Conservation (phyloP, 1,284 basidiomycete genomes). For the Tremellales sp. region DNA sequence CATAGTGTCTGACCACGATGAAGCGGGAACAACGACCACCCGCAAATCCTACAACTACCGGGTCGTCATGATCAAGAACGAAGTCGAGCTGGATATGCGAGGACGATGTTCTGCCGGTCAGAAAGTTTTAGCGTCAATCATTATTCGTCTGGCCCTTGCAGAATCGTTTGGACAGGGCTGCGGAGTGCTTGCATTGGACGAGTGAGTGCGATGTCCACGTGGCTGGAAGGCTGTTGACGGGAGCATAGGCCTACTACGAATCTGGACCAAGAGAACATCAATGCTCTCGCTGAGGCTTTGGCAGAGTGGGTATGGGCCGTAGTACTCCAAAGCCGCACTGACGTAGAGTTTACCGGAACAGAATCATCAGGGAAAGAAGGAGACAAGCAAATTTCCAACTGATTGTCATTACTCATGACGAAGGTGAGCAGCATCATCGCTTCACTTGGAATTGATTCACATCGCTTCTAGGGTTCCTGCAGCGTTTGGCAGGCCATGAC, state of each 20-base stretch:
- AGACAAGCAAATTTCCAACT: conserved; percentile 91
- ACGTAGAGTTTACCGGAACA: conserved; percentile 35
- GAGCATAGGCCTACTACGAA: conserved; percentile 77
- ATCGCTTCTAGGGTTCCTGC: too few relatives aligned
- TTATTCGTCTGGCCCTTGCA: conserved; percentile 94
- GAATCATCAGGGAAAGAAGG: conserved; percentile 88
- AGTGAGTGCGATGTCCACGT: conserved; percentile 46
- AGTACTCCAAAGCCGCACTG: conserved; percentile 2
- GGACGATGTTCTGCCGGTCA: conserved; percentile 97
- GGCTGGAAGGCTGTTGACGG: conserved; percentile 5
- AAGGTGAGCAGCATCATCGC: too few relatives aligned
- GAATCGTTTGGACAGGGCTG: conserved; percentile 98
- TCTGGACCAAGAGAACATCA: conserved; percentile 92
- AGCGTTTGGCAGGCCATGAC: conserved; percentile 68
- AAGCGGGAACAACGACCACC: conserved; percentile 58
- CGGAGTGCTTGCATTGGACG: conserved; percentile 94
- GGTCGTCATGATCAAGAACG: conserved; percentile 98
- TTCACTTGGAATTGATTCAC: too few relatives aligned
- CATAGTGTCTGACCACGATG: conserved; percentile 91
- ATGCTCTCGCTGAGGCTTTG: conserved; percentile 84
- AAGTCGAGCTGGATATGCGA: conserved; percentile 99
- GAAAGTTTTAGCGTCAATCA: conserved; percentile 98
- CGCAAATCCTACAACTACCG: conserved; percentile 98
- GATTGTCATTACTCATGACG: conserved; percentile 96
- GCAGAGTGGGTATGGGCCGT: conserved; percentile 66